These are phyloP conservation scores for Pythium insidiosum DNA, from an alignment of 352 stramenopile genomes.

Conservation along the genomic window DNA sequence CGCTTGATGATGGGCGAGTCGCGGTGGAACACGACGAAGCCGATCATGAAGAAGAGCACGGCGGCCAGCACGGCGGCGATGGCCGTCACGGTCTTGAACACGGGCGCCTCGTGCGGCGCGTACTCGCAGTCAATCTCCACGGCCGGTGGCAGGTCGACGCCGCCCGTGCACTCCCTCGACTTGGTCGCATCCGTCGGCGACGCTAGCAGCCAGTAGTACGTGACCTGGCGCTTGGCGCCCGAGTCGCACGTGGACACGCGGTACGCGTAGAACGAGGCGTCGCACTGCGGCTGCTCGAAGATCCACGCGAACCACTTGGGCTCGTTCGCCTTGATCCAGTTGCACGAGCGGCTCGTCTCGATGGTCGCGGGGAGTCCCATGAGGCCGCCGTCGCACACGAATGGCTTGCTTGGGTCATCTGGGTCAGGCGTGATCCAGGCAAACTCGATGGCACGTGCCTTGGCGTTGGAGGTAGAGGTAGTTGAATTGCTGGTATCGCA, in stretches of 20 bases:
- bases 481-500: neutral
- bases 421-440: slow-evolving; percentile 11
- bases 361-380: slow-evolving; percentile 1
- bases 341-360: slow-evolving; percentile 16
- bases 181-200: slow-evolving; percentile 3
- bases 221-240: slow-evolving; percentile 16
- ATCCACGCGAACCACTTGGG: slow-evolving; percentile 25
- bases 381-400: slow-evolving; percentile 18
- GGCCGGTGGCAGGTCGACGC: slow-evolving; percentile 10
- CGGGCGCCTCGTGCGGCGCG: slow-evolving; percentile 5
- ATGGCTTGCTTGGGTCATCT: slow-evolving; percentile 8
- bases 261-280: slow-evolving; percentile 24
- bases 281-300: slow-evolving; percentile 14
- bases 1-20: slow-evolving; percentile 46
- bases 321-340: slow-evolving; percentile 22
- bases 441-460: slow-evolving; percentile 4
- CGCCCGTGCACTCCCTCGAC: slow-evolving; percentile 27
- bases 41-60: slow-evolving; percentile 16
- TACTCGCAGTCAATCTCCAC: slow-evolving; percentile 23
- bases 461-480: neutral
- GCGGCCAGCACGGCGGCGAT: slow-evolving; percentile 13
- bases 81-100: slow-evolving; percentile 14
- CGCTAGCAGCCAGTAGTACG: slow-evolving; percentile 31
- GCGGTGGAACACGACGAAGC: slow-evolving; percentile 26
- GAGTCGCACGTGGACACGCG: slow-evolving; percentile 19